phyloP scores from a whole-genome alignment of 1,139 yeast species.

The Geotrichum cucujoidarum region DNA sequence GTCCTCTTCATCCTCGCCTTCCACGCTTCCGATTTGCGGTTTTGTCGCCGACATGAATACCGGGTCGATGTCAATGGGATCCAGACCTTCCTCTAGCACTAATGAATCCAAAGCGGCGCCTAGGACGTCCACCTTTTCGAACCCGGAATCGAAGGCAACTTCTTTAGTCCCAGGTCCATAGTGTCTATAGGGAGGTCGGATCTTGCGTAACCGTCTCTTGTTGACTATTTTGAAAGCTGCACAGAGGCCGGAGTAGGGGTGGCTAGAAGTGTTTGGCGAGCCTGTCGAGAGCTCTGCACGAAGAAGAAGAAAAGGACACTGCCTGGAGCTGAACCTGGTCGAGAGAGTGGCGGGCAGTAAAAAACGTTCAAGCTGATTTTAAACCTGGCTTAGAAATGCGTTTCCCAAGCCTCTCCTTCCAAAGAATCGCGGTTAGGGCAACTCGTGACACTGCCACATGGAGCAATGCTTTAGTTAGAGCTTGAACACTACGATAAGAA shows the following conservation, averaged over 20 bases:
- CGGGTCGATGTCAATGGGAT: conserved; percentile 24
- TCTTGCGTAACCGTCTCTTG: conserved; percentile 78
- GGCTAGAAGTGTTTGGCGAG: neutral
- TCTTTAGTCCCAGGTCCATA: conserved; percentile 55
- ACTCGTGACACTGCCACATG: no score
- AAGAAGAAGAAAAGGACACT: no score
- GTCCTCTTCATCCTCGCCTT: conserved; percentile 20
- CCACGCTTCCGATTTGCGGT: conserved; percentile 20
- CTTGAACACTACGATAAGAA: no score
- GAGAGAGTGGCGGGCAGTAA: no score
- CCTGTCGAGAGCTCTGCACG: no score
- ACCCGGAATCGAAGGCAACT: conserved; percentile 22
- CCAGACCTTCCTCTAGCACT: conserved; percentile 18
- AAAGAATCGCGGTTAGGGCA: no score
- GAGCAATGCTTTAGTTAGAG: no score
- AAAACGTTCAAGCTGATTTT: no score
- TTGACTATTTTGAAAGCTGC: conserved; percentile 57
- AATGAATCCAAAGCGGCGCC: conserved; percentile 33
- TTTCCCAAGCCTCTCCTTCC: no score
- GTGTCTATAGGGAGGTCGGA: conserved; percentile 68
- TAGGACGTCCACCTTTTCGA: conserved; percentile 24
- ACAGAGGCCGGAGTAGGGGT: neutral
- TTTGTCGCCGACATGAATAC: conserved; percentile 16
- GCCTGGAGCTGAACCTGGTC: no score
- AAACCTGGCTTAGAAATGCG: no score